Evolutionary conservation across 2,329 filamentous ascomycete species (phyloP), one percentile per base, ranked within the genome.

Genomic region (Waltergamsia citrina): DNA sequence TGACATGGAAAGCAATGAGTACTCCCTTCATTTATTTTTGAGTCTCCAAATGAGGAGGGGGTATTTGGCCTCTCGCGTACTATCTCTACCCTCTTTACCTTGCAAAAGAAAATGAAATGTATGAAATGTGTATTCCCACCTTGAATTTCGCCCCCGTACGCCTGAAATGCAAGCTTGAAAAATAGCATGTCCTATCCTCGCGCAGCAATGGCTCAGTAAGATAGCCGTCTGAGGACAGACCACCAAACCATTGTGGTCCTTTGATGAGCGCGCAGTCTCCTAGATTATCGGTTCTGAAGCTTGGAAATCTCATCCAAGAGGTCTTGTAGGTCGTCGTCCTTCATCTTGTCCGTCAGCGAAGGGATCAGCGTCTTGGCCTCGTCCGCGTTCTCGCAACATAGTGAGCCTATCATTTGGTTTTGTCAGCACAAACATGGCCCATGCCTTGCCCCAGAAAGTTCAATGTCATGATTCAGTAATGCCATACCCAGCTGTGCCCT

Each of bases 301-400:
- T 93, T 93, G 47, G 79, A 83, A 60, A 96, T 81, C 64, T 98
- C 87, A 51, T 94, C 81, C 38, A 98, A 71, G 38, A 96, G 66
- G 42, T 87, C 81, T 58, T 94, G 81, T 43, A 98, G 63, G 46
- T 94, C 85, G 23, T 86, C 83, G 54, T 96, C 90, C 40, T 73
- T 74, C 51, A 96, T 93, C 64, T 98, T 98, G 58, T 87, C 80
- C 47, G 79, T 72, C 33, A 98, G 60, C 37, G 75, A 94, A 2
- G 92, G 93, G 42, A 98, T 94, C 38, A 98, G 71, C 7, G 86
- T 94, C 64, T 94, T 95, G 40, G 92, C 92, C 62, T 98, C 93
- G 53, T 98, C 92, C 38, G 86, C 82, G 29, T 79, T 82, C 49
- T 94, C 88, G 54, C 88, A 94, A 59, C 87, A 94, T 25, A 98